These are phyloP conservation scores for Phytophthora hybrid DNA, from an alignment of 352 stramenopile genomes.

Conservation along the genomic window DNA sequence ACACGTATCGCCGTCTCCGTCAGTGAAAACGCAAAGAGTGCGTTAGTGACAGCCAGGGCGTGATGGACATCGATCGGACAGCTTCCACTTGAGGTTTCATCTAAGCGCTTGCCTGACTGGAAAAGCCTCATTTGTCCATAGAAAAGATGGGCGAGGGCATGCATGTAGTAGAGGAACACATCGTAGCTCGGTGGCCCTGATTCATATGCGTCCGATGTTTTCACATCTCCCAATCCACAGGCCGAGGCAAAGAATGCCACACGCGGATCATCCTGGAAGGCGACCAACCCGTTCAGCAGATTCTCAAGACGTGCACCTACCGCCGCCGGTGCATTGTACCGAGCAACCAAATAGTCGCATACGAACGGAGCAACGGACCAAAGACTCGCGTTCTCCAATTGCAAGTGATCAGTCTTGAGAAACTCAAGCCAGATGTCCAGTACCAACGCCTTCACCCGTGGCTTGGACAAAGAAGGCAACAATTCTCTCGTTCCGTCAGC, in stretches of 20 bases:
- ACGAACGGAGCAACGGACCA: conserved; percentile 71
- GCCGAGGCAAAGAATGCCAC: conserved; percentile 68
- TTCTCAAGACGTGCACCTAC: conserved; percentile 65
- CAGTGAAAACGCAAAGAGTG: conserved; percentile 60
- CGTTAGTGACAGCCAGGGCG: conserved; percentile 41
- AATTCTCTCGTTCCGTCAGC: conserved; percentile 11
- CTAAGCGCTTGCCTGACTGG: conserved; percentile 56
- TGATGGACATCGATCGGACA: conserved; percentile 52
- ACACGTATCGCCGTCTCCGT: conserved; percentile 43
- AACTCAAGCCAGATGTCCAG: conserved; percentile 84
- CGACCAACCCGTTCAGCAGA: conserved; percentile 53
- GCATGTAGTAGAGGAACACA: conserved; percentile 74
- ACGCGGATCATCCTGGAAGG: conserved; percentile 57
- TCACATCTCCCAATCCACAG: conserved; percentile 49
- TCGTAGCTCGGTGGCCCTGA: conserved; percentile 51
- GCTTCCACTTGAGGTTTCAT: conserved; percentile 62
- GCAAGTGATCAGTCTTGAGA: conserved; percentile 69
- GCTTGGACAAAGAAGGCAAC: conserved; percentile 43
- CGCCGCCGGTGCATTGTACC: conserved; percentile 57
- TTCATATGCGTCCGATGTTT: conserved; percentile 17
- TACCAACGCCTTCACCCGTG: conserved; percentile 50
- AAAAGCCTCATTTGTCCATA: conserved; percentile 82
- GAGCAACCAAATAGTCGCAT: conserved; percentile 71
- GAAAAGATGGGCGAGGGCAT: conserved; percentile 69
- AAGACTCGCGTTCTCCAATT: conserved; percentile 61